phyloP scores from a whole-genome alignment of 2,329 filamentous ascomycete genomes.

The Talaromyces sp. region DNA sequence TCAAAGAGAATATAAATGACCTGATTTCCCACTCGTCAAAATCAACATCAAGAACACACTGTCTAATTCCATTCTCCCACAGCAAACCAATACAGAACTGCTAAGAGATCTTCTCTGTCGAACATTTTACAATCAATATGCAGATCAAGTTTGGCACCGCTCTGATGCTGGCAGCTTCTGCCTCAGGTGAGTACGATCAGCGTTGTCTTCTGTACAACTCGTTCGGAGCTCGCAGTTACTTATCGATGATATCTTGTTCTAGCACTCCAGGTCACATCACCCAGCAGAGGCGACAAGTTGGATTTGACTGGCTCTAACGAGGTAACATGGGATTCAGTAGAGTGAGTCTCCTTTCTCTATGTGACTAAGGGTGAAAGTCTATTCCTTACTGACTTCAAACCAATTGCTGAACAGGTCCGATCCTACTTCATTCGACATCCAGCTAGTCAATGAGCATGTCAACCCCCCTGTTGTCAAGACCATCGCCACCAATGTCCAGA shows the following conservation, averaged over 20 bases:
- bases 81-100: neutral
- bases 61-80: neutral
- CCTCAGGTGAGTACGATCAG: conserved; percentile 23
- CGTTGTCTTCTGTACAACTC: neutral
- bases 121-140: conserved; percentile 22
- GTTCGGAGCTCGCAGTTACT: neutral
- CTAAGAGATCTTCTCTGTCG: neutral
- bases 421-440: conserved; percentile 36
- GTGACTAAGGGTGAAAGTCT: neutral
- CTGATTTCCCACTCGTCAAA: neutral
- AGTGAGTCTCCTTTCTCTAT: conserved; percentile 20
- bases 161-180: conserved; percentile 26
- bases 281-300: conserved; percentile 27
- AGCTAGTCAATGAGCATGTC: conserved; percentile 38
- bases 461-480: conserved; percentile 30
- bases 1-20: neutral
- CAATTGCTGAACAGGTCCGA: conserved; percentile 31
- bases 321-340: conserved; percentile 37
- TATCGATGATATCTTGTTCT: neutral
- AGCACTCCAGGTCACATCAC: conserved; percentile 35
- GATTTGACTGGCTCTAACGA: conserved; percentile 35
- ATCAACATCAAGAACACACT: neutral
- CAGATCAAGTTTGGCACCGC: conserved; percentile 22
- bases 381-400: neutral
- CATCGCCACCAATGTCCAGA: conserved; percentile 34